Evolutionary conservation across 169 alveolate genomes (phyloP), one percentile per base, ranked within the genome.

Genomic region (Plasmodium falciparum): DNA sequence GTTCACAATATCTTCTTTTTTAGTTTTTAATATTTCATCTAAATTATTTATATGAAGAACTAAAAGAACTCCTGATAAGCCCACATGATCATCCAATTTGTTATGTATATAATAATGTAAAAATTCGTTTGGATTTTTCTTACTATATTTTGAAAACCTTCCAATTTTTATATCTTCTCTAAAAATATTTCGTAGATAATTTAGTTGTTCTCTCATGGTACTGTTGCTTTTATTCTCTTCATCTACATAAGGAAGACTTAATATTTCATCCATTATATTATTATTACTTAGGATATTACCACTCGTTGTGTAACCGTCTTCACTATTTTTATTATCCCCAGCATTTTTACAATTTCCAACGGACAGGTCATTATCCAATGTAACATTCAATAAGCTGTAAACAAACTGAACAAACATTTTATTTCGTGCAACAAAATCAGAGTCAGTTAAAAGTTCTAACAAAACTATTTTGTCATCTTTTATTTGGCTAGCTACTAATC

Each of bases 81-180:
- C 90, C 0, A 80, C 61, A 49, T 80, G 43, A 17, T 47, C 83
- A 11, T 63, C 74, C 13, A 80, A 22, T 61, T 17, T 43, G 13
- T 80, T 80, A 15, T 80, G 90, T 22, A 80, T 80, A 62, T 80
- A 80, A 29, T 20, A 80, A 69, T 80, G 90, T 20, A 80, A 56
- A 69, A 80, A 80, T 13, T 80, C 85, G 29, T 80, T 67, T 61
- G 54, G 67, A 56, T 80, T 80, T 29, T 69, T 56, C 7, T 63
- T 58, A 17, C 15, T 24, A 58, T 80, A 80, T 69, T 69, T 67
- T 58, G 71, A 13, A 58, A 45, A 69, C 13, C 90, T 58, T 12
- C 90, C 90, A 2, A 80, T 80, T 6, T 73, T 71, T 56, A 80
- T 54, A 61, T 80, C 83, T 29, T 80, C 90, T 15, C 90, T 70